phyloP scores from a whole-genome alignment of 2,329 filamentous ascomycete species.

The Phoma sp. region DNA sequence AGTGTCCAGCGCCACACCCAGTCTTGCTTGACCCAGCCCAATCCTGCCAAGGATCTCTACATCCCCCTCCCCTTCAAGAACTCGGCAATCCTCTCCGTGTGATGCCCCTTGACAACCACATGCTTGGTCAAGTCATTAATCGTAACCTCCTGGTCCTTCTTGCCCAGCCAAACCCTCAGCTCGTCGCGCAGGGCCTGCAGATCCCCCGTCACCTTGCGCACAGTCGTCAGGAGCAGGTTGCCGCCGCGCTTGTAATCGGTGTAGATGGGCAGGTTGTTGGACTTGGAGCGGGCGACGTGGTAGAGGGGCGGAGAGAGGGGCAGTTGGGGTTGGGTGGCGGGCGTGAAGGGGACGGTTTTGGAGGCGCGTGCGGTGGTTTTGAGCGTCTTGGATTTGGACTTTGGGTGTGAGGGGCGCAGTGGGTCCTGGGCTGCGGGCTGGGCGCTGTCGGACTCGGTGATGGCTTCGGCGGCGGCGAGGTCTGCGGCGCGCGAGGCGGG shows the following conservation, averaged over 20 bases:
- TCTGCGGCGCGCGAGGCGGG: conserved; percentile 35
- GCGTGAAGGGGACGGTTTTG: conserved; percentile 16
- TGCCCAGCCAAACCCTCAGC: conserved; percentile 63
- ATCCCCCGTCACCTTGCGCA: conserved; percentile 84
- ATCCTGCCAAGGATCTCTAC: conserved; percentile 1
- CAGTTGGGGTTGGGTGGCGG: conserved; percentile 13
- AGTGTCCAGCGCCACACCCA: too few species aligned
- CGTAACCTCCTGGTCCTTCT: conserved; percentile 62
- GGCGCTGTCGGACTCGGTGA: conserved; percentile 43
- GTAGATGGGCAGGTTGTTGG: conserved; percentile 79
- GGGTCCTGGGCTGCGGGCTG: conserved; percentile 31
- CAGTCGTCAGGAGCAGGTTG: conserved; percentile 73
- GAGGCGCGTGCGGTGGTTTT: conserved; percentile 7
- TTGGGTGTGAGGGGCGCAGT: conserved; percentile 15
- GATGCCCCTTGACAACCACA: conserved; percentile 56
- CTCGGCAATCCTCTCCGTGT: conserved; percentile 12
- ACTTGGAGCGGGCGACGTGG: conserved; percentile 73
- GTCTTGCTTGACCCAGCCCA: too few species aligned
- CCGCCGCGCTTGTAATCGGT: conserved; percentile 74
- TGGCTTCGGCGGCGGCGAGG: conserved; percentile 43
- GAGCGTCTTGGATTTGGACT: conserved; percentile 7
- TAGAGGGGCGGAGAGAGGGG: conserved; percentile 59
- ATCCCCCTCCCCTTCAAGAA: conserved; percentile 29
- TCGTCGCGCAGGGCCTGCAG: conserved; percentile 67
- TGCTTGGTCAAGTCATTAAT: conserved; percentile 72